Conservation (phyloP, 2,329 filamentous ascomycete species). For the Polytolypa hystricis region DNA sequence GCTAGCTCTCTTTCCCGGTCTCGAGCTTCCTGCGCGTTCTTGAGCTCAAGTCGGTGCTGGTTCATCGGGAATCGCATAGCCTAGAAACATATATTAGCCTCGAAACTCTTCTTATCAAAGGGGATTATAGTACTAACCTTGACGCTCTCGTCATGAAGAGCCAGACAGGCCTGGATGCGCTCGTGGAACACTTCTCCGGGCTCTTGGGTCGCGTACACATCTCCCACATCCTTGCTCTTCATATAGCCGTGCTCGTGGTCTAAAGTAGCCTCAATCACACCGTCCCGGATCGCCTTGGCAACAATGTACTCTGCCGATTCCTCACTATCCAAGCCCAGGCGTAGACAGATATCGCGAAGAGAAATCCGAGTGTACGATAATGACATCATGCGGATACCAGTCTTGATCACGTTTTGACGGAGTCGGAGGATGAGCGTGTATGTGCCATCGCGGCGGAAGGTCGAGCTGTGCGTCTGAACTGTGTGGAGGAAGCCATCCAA, state of each 20-base stretch:
- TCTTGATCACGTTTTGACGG: constrained; percentile 98
- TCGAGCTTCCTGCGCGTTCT: constrained; percentile 96
- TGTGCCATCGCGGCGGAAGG: constrained; percentile 86
- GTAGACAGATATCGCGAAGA: constrained; percentile 91
- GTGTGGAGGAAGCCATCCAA: constrained; percentile 84
- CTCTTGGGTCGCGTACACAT: constrained; percentile 91
- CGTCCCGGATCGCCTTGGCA: constrained; percentile 93
- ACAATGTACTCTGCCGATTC: constrained; percentile 99
- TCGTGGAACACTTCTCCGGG: constrained; percentile 97
- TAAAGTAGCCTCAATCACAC: constrained; percentile 88
- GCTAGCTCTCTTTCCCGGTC: constrained; percentile 94
- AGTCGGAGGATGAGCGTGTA: constrained; percentile 92
- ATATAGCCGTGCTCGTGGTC: constrained; percentile 94
- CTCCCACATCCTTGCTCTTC: constrained; percentile 94
- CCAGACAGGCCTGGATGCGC: constrained; percentile 81
- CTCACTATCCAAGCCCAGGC: constrained; percentile 83
- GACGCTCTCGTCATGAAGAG: constrained; percentile 92
- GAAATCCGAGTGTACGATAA: constrained; percentile 96
- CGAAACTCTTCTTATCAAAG: background rate
- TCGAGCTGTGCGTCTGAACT: constrained; percentile 67
- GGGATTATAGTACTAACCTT: constrained; percentile 52
- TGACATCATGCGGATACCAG: constrained; percentile 97
- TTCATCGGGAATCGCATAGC: constrained; percentile 99
- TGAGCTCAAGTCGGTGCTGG: constrained; percentile 90
- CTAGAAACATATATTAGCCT: constrained; percentile 34